Conservation (phyloP, 78 protist genomes). For the Cavenderia fasciculata region DNA sequence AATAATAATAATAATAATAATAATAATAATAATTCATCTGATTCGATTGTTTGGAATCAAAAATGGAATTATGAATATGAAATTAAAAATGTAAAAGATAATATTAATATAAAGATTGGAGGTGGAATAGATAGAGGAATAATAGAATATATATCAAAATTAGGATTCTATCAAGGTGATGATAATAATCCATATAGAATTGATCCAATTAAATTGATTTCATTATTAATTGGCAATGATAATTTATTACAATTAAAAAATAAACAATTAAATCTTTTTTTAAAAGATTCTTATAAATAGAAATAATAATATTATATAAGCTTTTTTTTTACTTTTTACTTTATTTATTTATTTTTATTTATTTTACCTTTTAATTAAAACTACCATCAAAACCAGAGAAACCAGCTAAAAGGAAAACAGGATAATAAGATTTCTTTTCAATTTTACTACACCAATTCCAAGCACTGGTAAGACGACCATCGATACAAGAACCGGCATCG, state of each 20-base stretch:
- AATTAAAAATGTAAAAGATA: conserved; percentile 20
- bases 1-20: neutral
- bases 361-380: conserved; percentile 36
- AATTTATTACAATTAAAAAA: no score
- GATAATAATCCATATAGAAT: conserved; percentile 47
- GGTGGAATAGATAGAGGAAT: conserved; percentile 28
- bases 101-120: conserved; percentile 1
- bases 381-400: conserved; percentile 94
- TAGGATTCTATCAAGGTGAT: conserved; percentile 75
- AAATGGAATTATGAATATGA: conserved; percentile 58
- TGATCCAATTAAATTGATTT: conserved; percentile 25
- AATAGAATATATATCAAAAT: conserved; percentile 12
- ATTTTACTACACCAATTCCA: conserved; percentile 96
- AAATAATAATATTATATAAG: no score
- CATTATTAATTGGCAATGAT: conserved; percentile 31
- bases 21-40: neutral
- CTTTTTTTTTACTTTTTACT: neutral
- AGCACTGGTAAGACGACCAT: conserved; percentile 95
- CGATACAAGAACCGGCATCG: conserved; percentile 97
- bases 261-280: no score
- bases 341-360: neutral
- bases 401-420: conserved; percentile 87
- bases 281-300: no score
- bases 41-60: conserved; percentile 12
- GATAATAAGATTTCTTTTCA: conserved; percentile 85